Evolutionary conservation across 202 grass and related monocot species (phyloP).

Genomic region (Carex arenaria): DNA sequence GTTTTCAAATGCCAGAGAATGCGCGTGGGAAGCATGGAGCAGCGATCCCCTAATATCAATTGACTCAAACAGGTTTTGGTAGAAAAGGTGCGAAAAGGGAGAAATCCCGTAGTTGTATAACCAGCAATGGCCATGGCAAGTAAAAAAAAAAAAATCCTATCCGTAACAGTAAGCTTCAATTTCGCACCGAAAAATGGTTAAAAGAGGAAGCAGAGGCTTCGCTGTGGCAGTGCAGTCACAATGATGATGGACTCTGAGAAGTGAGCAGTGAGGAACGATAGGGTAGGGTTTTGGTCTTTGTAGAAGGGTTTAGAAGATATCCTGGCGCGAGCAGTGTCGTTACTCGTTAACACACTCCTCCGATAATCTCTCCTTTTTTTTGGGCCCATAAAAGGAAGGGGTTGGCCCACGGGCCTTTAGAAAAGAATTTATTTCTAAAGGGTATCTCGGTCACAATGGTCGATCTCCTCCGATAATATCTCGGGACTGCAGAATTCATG

Average conservation of each 20-base stretch:
- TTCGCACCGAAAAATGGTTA: neutral
- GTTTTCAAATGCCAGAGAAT: neutral
- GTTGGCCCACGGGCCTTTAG: neutral
- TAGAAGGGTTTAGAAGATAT: neutral
- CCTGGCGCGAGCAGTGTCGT: neutral
- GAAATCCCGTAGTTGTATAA: neutral
- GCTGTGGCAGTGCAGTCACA: neutral
- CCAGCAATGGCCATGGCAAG: neutral
- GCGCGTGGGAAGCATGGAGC: neutral
- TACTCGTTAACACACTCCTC: neutral
- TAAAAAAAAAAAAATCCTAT: neutral
- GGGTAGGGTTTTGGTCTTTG: slow-evolving; percentile 1
- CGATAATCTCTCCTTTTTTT: neutral
- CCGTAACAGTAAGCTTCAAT: neutral
- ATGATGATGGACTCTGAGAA: no score
- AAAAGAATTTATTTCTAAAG: neutral
- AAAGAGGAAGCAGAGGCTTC: neutral
- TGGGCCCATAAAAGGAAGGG: neutral
- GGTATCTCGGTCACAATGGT: neutral
- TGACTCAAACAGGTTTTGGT: neutral
- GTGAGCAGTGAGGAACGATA: neutral
- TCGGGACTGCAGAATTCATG: neutral
- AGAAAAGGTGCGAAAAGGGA: slow-evolving; percentile 1
- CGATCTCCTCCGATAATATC: neutral
- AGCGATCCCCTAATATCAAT: neutral